phyloP scores from a whole-genome alignment of 345 rosid species.

The Linum tenue region DNA sequence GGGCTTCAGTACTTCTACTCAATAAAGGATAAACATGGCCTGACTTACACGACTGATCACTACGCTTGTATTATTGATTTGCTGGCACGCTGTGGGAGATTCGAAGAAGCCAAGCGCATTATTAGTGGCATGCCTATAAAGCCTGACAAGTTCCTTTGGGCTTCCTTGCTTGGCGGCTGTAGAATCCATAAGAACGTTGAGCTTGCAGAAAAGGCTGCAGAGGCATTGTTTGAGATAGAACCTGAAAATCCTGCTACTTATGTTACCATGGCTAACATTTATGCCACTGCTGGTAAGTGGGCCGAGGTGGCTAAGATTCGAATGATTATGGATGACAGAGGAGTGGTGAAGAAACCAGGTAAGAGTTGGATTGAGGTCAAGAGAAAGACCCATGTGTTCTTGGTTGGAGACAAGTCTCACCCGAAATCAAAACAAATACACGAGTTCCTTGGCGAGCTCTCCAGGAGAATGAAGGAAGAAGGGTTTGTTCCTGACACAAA shows the following conservation, averaged over 20 bases:
- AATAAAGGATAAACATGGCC: constrained; percentile 45
- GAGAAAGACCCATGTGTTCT: constrained; percentile 55
- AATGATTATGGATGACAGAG: constrained; percentile 46
- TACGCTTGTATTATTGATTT: constrained; percentile 77
- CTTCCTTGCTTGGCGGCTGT: constrained; percentile 83
- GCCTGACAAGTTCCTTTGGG: constrained; percentile 83
- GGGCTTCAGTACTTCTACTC: constrained; percentile 64
- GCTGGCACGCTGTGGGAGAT: constrained; percentile 61
- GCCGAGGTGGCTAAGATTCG: constrained; percentile 58
- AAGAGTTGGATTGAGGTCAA: constrained; percentile 73
- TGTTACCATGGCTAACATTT: constrained; percentile 80
- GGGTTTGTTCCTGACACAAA: constrained; percentile 71
- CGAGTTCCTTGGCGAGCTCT: constrained; percentile 42
- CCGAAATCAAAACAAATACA: constrained; percentile 51
- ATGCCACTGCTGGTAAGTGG: constrained; percentile 69
- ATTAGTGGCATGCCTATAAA: constrained; percentile 59
- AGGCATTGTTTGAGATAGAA: constrained; percentile 66
- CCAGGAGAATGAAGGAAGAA: constrained; percentile 64
- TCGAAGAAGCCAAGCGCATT: constrained; percentile 44
- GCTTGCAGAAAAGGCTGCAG: constrained; percentile 64
- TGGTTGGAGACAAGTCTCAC: constrained; percentile 65
- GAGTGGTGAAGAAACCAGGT: constrained; percentile 67
- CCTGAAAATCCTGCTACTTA: constrained; percentile 86
- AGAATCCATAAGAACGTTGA: constrained; percentile 64
- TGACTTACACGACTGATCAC: constrained; percentile 66